Evolutionary conservation across 352 stramenopile genomes (phyloP).

Genomic region (Phytophthora ohioensis): DNA sequence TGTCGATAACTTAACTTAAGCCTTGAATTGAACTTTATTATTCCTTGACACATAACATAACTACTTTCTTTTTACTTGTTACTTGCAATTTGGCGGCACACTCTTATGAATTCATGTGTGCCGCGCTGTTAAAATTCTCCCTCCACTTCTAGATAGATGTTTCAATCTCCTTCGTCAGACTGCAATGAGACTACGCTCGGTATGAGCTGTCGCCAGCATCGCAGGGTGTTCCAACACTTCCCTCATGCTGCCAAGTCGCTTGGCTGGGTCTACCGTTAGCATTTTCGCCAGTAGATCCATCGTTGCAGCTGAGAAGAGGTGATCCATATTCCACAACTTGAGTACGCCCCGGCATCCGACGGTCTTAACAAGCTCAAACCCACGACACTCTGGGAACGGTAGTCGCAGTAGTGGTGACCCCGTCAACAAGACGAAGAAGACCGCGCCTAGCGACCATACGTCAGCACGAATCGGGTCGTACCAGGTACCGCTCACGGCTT

Average conservation of each 20-base stretch:
- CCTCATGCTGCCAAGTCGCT: slow-evolving; percentile 38
- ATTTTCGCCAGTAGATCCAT: slow-evolving; percentile 55
- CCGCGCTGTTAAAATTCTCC: slow-evolving; percentile 16
- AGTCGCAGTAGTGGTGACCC: slow-evolving; percentile 60
- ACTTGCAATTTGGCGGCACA: slow-evolving; percentile 24
- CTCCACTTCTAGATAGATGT: slow-evolving; percentile 20
- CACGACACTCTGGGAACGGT: slow-evolving; percentile 51
- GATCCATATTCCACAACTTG: slow-evolving; percentile 55
- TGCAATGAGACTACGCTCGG: slow-evolving; percentile 37
- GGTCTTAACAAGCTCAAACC: slow-evolving; percentile 52
- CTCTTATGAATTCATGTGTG: slow-evolving; percentile 35
- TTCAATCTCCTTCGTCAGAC: slow-evolving; percentile 23
- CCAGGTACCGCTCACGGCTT: slow-evolving; percentile 49
- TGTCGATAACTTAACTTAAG: slow-evolving; percentile 1
- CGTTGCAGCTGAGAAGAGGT: slow-evolving; percentile 47
- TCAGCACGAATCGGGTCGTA: slow-evolving; percentile 73
- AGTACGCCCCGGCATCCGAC: slow-evolving; percentile 57
- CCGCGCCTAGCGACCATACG: slow-evolving; percentile 75
- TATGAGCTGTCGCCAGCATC: slow-evolving; percentile 48
- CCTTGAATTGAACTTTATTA: slow-evolving; percentile 40
- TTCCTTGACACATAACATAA: slow-evolving; percentile 22
- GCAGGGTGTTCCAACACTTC: slow-evolving; percentile 54
- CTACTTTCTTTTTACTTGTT: slow-evolving; percentile 28
- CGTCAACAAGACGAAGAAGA: slow-evolving; percentile 80
- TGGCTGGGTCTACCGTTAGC: slow-evolving; percentile 46